Percentiles rank a stretch among this genome's conserved stretches.
phyloP scores from a whole-genome alignment of 352 stramenopile species.

The Pythium phragmitis region DNA sequence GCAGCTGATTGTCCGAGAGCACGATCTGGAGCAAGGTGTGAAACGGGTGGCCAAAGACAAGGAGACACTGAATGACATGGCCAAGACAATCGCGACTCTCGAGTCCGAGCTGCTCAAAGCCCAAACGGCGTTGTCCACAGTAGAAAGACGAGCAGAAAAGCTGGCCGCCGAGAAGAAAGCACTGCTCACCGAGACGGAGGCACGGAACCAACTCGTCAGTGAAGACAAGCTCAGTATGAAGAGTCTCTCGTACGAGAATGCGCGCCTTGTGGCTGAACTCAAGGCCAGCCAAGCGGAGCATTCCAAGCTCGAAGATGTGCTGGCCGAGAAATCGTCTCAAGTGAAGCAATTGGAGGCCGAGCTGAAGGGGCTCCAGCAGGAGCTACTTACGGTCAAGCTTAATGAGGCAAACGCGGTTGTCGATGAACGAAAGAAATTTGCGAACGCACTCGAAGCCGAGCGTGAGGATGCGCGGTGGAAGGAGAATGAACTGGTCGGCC shows the following conservation, averaged over 20 bases:
- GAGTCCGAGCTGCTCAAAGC: slow-evolving; percentile 15
- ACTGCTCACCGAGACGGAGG: slow-evolving; percentile 6
- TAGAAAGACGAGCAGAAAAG: slow-evolving; percentile 4
- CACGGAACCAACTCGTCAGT: slow-evolving; percentile 12
- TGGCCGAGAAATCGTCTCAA: slow-evolving; percentile 13
- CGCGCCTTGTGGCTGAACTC: slow-evolving; percentile 18
- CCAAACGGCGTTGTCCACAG: neutral
- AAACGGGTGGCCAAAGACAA: slow-evolving; percentile 7
- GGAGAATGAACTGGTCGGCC: slow-evolving; percentile 53
- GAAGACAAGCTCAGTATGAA: slow-evolving; percentile 31
- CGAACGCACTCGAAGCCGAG: slow-evolving; percentile 52
- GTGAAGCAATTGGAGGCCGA: slow-evolving; percentile 31
- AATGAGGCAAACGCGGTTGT: slow-evolving; percentile 52
- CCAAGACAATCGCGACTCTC: slow-evolving; percentile 12
- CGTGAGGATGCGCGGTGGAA: slow-evolving; percentile 49
- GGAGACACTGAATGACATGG: slow-evolving; percentile 11
- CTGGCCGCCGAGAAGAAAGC: slow-evolving; percentile 19
- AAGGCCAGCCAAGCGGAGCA: slow-evolving; percentile 16
- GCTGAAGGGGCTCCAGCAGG: slow-evolving; percentile 42
- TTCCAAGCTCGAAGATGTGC: slow-evolving; percentile 18
- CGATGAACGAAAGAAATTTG: slow-evolving; percentile 48
- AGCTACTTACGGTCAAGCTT: slow-evolving; percentile 57
- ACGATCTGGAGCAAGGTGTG: slow-evolving; percentile 5
- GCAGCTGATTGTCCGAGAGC: slow-evolving; percentile 36
- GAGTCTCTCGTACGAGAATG: slow-evolving; percentile 27